These are phyloP conservation scores for Monosporozyma solicola DNA, from an alignment of 805 yeast species.

Conservation along the genomic window DNA sequence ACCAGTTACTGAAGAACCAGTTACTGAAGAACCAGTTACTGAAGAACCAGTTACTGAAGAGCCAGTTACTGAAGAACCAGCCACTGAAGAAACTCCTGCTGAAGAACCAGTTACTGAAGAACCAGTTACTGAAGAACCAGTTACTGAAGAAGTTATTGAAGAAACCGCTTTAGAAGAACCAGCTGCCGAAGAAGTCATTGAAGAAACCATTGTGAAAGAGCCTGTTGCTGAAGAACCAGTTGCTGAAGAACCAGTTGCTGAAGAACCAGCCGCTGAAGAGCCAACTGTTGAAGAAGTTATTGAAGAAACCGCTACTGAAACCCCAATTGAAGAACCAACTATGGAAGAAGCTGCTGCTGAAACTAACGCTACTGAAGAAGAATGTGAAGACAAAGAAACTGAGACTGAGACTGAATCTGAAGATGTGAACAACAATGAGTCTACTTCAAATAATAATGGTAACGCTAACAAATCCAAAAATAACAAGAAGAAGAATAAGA, in stretches of 20 bases:
- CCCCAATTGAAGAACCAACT: conserved; percentile 7
- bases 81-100: too few relatives aligned
- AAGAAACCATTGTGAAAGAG: not conserved
- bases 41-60: too few relatives aligned
- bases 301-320: conserved; percentile 1
- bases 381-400: conserved; percentile 5
- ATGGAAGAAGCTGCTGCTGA: conserved; percentile 1
- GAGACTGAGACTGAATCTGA: not conserved
- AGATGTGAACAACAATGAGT: not conserved
- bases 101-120: too few relatives aligned
- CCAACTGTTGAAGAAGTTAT: conserved; percentile 2
- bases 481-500: conserved; percentile 3
- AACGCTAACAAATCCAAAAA: not conserved
- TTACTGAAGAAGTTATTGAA: not conserved
- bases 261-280: conserved; percentile 4
- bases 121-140: too few relatives aligned
- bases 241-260: conserved; percentile 3
- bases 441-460: not conserved
- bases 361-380: not conserved
- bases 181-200: not conserved
- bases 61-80: too few relatives aligned
- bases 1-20: too few relatives aligned
- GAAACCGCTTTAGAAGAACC: not conserved
- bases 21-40: too few relatives aligned
- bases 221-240: conserved; percentile 4